Base-by-base conservation (phyloP, 1,139 yeast genomes). In the Ogataea hybrid region DNA sequence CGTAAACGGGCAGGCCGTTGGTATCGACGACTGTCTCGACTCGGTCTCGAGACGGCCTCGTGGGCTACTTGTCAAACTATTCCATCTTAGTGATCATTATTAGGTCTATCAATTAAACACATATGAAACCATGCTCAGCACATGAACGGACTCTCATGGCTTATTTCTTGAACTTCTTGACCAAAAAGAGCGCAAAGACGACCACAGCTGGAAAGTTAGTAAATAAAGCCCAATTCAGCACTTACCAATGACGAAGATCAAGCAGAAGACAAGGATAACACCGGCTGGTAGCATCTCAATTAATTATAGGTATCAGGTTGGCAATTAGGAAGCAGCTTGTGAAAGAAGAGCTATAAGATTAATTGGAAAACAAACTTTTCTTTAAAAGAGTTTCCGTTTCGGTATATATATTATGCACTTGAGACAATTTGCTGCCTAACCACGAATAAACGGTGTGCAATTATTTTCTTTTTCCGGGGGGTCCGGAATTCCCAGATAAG, bases 181-280 rank as follows among this genome's bases (percentile, higher is more conserved):
- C 32, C 48, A 56, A 39, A 45, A 47, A 42, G 37, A 59, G 57
- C 32, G 48, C 45, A 40, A 53, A 42, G 41, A 59, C 53, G 37
- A 56, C 49, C 51, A 53, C n/a, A 25, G 55, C 56, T 49, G 37
- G 6, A 43, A 15, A 10, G 48, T 46, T 46, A 42, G 48, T 39
- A 35, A 11, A 9, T 3, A 14, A 25, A 9, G 28, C 21, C 9
- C 11, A 3, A 11, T 22, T 22, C 12, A 28, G 18, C 18, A 54
- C 59, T 45, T 51, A 50, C 58, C 64, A 48, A 63, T 61, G 45
- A 62, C 64, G 53, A 61, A 62, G 42, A 63, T 43, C 43, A 62
- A 53, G 50, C 63, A 60, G 58, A 63, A 62, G 48, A 63, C 67
- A 47, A 62, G 58, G 58, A 63, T 63, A 55, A 63, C 67, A 56